Evolutionary conservation across 1,284 basidiomycete genomes (phyloP).

Genomic region (Cryptococcus hybrid): DNA sequence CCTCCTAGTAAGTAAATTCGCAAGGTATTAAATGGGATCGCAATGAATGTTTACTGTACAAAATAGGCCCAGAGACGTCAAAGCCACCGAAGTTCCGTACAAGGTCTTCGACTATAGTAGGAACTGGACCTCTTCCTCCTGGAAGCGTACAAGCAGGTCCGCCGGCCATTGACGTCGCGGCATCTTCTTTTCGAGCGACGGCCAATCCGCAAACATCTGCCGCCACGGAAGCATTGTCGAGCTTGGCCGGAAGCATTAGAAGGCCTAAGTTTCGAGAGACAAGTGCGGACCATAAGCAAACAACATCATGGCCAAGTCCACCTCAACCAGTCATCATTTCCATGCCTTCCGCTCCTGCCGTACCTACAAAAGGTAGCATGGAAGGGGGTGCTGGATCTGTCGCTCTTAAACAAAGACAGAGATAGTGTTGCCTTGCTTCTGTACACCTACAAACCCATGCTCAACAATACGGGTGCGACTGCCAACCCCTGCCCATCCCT

Average conservation of each 20-base stretch:
- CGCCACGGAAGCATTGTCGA: constrained; percentile 13
- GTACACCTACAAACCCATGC: constrained; percentile 38
- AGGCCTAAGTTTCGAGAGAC: constrained; percentile 8
- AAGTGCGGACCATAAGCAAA: constrained; percentile 20
- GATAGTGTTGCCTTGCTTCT: constrained; percentile 18
- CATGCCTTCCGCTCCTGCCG: constrained; percentile 20
- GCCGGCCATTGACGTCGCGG: constrained; percentile 17
- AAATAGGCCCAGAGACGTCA: constrained; percentile 2
- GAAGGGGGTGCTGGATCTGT: constrained; percentile 14
- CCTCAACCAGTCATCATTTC: constrained; percentile 16
- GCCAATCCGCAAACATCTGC: constrained; percentile 14
- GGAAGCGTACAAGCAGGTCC: constrained; percentile 14
- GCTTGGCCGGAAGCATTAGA: constrained; percentile 7
- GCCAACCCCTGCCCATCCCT: constrained; percentile 20
- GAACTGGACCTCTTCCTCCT: constrained; percentile 13
- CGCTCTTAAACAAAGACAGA: constrained; percentile 10
- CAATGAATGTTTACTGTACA: background rate
- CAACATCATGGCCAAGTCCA: constrained; percentile 26
- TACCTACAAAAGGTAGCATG: constrained; percentile 19
- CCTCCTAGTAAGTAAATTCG: no score
- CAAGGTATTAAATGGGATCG: no score
- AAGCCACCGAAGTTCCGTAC: constrained; percentile 19
- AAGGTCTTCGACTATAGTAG: constrained; percentile 38
- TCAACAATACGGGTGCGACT: background rate
- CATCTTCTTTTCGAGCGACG: constrained; percentile 18